Evolutionary conservation across 371 early-diverging fungal species (phyloP).

Genomic region (Mucor indicus): DNA sequence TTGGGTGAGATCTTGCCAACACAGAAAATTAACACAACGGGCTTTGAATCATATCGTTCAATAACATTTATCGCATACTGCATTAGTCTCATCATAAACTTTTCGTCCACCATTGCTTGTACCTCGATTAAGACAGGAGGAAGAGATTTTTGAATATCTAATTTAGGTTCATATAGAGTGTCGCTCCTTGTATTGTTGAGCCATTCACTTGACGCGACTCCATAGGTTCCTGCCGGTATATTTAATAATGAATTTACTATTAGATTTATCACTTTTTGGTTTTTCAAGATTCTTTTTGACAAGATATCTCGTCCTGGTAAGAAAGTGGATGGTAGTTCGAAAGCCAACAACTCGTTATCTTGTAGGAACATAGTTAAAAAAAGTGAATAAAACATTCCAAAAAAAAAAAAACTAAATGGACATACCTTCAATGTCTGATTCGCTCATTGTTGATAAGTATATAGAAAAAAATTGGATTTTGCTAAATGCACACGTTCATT

Average conservation of each 20-base stretch:
- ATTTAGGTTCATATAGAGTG: conserved; percentile 15
- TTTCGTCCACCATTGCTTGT: conserved; percentile 15
- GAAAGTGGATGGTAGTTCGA: conserved; percentile 9
- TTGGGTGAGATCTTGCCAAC: conserved; percentile 15
- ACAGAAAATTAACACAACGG: conserved; percentile 14
- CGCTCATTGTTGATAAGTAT: conserved; percentile 3
- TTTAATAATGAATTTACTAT: conserved; percentile 6
- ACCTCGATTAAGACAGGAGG: conserved; percentile 17
- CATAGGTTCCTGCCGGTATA: conserved; percentile 15
- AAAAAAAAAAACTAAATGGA: conserved; percentile 6
- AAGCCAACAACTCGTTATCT: conserved; percentile 6
- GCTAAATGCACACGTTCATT: no score
- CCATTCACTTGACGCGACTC: conserved; percentile 12
- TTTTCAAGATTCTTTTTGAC: conserved; percentile 9
- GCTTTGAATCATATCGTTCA: conserved; percentile 7
- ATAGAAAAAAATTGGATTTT: background rate
- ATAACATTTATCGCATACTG: background rate
- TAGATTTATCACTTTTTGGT: conserved; percentile 8
- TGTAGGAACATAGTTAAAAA: conserved; percentile 8
- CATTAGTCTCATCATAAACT: conserved; percentile 19
- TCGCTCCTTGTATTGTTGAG: conserved; percentile 15
- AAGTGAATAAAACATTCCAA: conserved; percentile 9
- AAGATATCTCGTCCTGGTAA: conserved; percentile 9
- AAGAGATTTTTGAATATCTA: conserved; percentile 16
- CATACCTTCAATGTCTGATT: conserved; percentile 2